Conservation (phyloP, 2,329 filamentous ascomycete species). For the Fusarium decemcellulare region DNA sequence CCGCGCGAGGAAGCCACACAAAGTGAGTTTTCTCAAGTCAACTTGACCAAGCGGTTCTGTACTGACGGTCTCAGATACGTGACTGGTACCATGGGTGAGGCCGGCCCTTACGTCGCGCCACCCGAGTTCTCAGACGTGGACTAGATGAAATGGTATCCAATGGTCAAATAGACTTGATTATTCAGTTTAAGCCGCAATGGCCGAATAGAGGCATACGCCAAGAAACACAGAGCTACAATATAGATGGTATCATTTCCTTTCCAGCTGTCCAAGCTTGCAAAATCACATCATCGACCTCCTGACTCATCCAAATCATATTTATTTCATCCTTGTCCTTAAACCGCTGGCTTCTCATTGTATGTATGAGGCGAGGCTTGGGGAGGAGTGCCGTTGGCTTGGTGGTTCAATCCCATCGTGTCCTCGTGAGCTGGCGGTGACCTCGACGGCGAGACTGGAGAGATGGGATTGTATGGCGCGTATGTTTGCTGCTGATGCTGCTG, state of each 20-base stretch:
- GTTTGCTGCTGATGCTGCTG: not conserved
- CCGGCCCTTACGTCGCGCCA: conserved; percentile 56
- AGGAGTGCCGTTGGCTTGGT: conserved; percentile 50
- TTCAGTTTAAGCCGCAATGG: not conserved
- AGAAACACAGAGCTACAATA: conserved; percentile 22
- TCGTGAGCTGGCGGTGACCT: conserved; percentile 45
- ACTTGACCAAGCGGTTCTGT: rapidly evolving
- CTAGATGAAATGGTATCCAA: conserved; percentile 25
- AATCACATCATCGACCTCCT: not conserved
- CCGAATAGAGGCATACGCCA: not conserved
- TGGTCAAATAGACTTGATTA: conserved; percentile 3
- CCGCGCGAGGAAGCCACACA: conserved; percentile 75
- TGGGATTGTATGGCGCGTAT: not conserved
- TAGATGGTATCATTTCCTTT: conserved; percentile 40
- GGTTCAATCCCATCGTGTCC: conserved; percentile 49
- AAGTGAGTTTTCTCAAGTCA: conserved; percentile 62
- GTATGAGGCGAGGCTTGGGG: conserved; percentile 34
- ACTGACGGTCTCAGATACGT: conserved; percentile 57
- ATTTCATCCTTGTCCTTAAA: not conserved
- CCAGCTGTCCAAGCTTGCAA: conserved; percentile 9
- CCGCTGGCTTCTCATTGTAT: conserved; percentile 41
- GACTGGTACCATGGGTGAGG: conserved; percentile 53
- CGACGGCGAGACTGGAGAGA: conserved; percentile 10
- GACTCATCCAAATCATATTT: not conserved
- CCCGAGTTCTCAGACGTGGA: conserved; percentile 53